Evolutionary conservation across 108 stramenopile species (phyloP).

Genomic region (Skeletonema grethae): DNA sequence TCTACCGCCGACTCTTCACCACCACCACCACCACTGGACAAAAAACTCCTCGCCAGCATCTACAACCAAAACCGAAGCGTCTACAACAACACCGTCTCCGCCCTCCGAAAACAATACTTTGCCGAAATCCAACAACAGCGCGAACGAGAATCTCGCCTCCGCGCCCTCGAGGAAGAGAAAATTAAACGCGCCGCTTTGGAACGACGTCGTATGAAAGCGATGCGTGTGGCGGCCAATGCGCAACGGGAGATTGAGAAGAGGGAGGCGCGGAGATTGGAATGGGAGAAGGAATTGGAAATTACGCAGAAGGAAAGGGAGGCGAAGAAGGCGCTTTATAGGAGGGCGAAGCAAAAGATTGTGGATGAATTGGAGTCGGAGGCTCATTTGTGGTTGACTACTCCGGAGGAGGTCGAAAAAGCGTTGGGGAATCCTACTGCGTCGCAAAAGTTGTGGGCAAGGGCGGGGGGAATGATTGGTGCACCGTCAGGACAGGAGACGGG

Average conservation of each 20-base stretch:
- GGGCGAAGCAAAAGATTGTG: slow-evolving; percentile 67
- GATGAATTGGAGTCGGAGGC: slow-evolving; percentile 81
- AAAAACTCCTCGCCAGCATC: slow-evolving; percentile 34
- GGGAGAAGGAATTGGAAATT: slow-evolving; percentile 62
- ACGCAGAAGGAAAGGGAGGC: slow-evolving; percentile 61
- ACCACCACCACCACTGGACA: background rate
- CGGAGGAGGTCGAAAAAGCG: slow-evolving; percentile 83
- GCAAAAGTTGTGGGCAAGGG: slow-evolving; percentile 74
- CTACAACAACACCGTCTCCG: slow-evolving; percentile 68
- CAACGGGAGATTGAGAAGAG: slow-evolving; percentile 50
- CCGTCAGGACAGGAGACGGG: slow-evolving; percentile 51
- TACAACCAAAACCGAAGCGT: slow-evolving; percentile 60
- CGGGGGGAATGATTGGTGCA: slow-evolving; percentile 70
- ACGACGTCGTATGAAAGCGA: slow-evolving; percentile 76
- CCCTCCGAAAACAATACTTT: slow-evolving; percentile 71
- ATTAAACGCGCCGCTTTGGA: slow-evolving; percentile 62
- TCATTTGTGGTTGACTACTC: slow-evolving; percentile 74
- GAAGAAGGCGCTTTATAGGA: slow-evolving; percentile 50
- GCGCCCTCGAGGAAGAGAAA: slow-evolving; percentile 57
- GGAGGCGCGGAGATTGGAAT: slow-evolving; percentile 52
- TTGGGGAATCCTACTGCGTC: slow-evolving; percentile 61
- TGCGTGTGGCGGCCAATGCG: slow-evolving; percentile 61
- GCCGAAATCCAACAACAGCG: slow-evolving; percentile 60
- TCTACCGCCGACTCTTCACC: background rate
- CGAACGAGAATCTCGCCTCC: slow-evolving; percentile 23